These are phyloP conservation scores for Fraxinus anomala DNA, from an alignment of 257 asterid genomes.

Conservation along the genomic window DNA sequence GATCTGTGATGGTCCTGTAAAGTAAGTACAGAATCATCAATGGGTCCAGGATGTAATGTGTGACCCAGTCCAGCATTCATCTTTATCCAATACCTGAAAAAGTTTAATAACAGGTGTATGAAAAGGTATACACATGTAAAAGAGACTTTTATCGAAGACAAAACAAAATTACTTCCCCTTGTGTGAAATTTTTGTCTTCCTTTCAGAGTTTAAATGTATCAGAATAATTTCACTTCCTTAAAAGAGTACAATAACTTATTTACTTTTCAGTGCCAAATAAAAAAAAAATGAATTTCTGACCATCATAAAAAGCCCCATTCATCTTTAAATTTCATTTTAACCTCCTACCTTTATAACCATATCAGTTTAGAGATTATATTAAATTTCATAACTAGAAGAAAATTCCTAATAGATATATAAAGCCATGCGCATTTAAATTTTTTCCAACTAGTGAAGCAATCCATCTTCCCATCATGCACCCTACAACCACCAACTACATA, in stretches of 20 bases:
- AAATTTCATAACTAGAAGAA: background rate
- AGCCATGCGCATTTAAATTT: background rate
- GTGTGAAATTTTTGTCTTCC: background rate
- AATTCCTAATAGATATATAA: background rate
- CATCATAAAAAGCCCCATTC: background rate
- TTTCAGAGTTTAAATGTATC: background rate
- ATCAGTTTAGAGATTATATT: background rate
- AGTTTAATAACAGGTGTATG: conserved; percentile 6
- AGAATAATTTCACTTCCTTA: background rate
- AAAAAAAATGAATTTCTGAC: background rate
- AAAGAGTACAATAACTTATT: background rate
- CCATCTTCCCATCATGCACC: background rate
- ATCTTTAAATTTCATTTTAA: background rate
- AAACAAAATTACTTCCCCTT: background rate
- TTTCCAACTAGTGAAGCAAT: background rate
- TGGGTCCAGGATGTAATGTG: conserved; percentile 75
- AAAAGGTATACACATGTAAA: background rate
- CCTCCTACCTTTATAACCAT: background rate
- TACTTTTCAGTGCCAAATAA: background rate
- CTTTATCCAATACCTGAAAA: conserved; percentile 27
- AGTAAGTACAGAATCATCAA: conserved; percentile 65
- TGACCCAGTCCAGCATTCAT: conserved; percentile 54
- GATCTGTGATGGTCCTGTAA: conserved; percentile 80
- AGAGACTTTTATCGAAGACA: conserved; percentile 7
- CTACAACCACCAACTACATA: background rate